Base-by-base conservation (phyloP, 2,329 filamentous ascomycete species). In the Scedosporium apiospermum region DNA sequence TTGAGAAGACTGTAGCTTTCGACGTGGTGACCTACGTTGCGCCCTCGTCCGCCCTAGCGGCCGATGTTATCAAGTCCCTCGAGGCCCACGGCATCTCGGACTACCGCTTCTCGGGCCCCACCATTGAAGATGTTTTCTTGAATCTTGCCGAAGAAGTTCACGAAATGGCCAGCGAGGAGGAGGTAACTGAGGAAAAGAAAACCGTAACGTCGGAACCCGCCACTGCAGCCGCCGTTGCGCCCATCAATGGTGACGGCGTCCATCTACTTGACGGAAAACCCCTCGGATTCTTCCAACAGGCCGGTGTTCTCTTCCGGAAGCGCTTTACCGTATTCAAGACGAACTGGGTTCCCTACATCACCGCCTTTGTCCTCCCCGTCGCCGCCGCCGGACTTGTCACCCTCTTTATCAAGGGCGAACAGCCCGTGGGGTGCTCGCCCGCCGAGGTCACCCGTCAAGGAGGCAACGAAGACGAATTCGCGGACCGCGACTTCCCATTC, bases 81-180 rank as follows among this genome's bases (percentile, higher is more conserved):
- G 89, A 96, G 71, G 74, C 78, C 1, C 77, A 80, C 1, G 85
- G 85, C 0, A 81, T 96, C 49, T 79, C 80, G 16, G 89, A 96
- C 63, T 96, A 96, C 71, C 87, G 92, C 63, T 89, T 96, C 67
- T 89, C 89, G 16, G 91, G 91, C 0, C 93, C 93, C 0, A 96
- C 91, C 0, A 92, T 97, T 49, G 93, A 97, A 71, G 92, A 96
- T 67, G 92, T 96, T 0, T 97, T 97, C 73, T 76, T 97, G 26
- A 88, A 90, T 66, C 80, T 96, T 46, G 91, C 92, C 0, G 90
- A 93, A 69, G 92, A 96, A 71, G 82, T 91, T 64, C 61, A 42
- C 21, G 62, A 41, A 38, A 42, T 55, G 12, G 34, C 12, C 10
- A 12, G 2, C 12, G 34, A 38, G 9, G 34, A 38, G 9, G 34